A percentile compares a stretch with the other conserved stretches of the same genome.
Evolutionary conservation across 495 filamentous ascomycete genomes (phyloP).

Genomic region (Parmelia sp.): DNA sequence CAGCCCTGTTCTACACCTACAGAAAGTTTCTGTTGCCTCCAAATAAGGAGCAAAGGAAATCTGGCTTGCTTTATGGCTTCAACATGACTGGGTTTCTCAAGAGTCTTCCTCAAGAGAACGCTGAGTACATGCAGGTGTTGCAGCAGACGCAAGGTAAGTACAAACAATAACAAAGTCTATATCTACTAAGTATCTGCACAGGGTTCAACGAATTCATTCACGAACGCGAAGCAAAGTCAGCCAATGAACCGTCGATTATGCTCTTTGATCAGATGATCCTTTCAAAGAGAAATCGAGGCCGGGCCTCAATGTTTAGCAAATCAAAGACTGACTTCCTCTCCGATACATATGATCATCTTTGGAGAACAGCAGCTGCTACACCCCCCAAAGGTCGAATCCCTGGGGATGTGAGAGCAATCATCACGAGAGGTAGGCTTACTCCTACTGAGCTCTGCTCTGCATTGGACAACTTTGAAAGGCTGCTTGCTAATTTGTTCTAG

Average conservation of each 20-base stretch:
- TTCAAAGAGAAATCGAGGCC: conserved; percentile 84
- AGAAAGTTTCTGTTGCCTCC: conserved; percentile 74
- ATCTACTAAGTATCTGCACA: conserved; percentile 32
- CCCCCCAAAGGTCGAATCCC: conserved; percentile 66
- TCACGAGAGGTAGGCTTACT: conserved; percentile 49
- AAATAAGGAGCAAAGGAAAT: conserved; percentile 73
- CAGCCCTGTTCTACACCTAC: conserved; percentile 93
- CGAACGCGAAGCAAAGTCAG: conserved; percentile 65
- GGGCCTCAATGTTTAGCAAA: conserved; percentile 44
- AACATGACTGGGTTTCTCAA: conserved; percentile 90
- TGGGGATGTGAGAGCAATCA: conserved; percentile 55
- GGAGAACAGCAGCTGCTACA: conserved; percentile 81
- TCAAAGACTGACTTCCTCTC: conserved; percentile 64
- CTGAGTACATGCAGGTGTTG: conserved; percentile 79
- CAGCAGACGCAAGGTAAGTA: conserved; percentile 84
- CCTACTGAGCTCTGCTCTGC: not conserved
- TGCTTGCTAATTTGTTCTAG: conserved; percentile 33
- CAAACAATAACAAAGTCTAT: not conserved
- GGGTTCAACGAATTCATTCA: conserved; percentile 97
- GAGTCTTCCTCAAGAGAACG: conserved; percentile 84
- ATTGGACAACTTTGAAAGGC: not conserved
- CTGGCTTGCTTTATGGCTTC: conserved; percentile 82
- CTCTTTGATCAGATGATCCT: conserved; percentile 95
- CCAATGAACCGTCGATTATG: conserved; percentile 63
- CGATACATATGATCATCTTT: conserved; percentile 85